Base-by-base conservation (phyloP, 139 green algal genomes). In the Chlorella sorokiniana region DNA sequence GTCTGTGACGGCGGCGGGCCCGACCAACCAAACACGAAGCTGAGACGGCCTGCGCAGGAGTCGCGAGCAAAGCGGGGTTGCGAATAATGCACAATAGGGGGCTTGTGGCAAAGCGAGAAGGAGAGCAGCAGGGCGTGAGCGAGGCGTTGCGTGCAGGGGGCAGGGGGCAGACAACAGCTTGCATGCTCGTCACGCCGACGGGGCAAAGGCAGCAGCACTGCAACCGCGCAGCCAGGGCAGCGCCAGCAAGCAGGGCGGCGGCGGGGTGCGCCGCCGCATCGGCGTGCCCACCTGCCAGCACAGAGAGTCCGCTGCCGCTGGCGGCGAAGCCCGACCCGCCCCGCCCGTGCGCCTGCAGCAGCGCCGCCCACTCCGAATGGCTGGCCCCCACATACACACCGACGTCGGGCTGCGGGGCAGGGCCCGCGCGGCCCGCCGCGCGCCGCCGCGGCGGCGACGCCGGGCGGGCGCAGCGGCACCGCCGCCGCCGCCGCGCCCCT, bases 1-100 rank as follows among this genome's bases (percentile, higher is more conserved):
- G 85, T 97, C 94, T 0, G 96, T 79, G 29, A 89, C 88, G 16
- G 95, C 59, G 40, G 89, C 81, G 2, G 94, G 90, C 1, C 94
- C 94, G 77, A 78, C 63, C 96, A 88, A 14, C 86, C 88, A 84
- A 97, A 96, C 1, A 86, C 84, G 83, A 92, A 98, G 2, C 90
- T 87, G 5, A 97, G 81, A 33, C 78, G 81, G 29, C 93, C 93
- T 27, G 91, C 87, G 7, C 2, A 92, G 89, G 37, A 83, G 92
- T 45, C 91, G 76, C 18, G 22, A 76, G 87, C n/a, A 94, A 52
- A 62, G 70, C 31, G 41, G 89, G 78, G 5, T 88, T 81, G n/a
- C 85, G 94, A 82, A 74, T 48, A 5, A 69, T 27, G 69, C 45
- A 81, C 8, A n/a, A 75, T 35, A 84, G 76, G 40, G 42, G 63